Evolutionary conservation across 495 filamentous ascomycete species (phyloP).

Genomic region (Emericellopsis terricola): DNA sequence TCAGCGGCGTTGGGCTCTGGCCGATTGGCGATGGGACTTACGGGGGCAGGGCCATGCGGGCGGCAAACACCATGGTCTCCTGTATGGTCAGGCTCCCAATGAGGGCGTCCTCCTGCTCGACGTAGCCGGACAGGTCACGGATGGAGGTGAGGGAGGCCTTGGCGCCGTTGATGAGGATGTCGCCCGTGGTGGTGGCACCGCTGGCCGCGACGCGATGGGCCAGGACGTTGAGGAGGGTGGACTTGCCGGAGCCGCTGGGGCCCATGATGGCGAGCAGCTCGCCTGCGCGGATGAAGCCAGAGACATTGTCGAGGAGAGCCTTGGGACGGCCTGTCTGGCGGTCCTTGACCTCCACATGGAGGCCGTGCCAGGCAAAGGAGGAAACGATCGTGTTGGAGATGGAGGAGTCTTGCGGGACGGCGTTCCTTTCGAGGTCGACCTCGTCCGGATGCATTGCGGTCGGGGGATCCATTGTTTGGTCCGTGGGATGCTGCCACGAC

Average conservation of each 20-base stretch:
- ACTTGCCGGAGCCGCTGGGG: slow-evolving; percentile 60
- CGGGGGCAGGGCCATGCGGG: slow-evolving; percentile 43
- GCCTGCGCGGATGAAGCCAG: slow-evolving; percentile 34
- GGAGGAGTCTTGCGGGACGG: too few relatives aligned
- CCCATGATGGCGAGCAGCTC: slow-evolving; percentile 65
- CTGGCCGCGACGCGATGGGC: slow-evolving; percentile 48
- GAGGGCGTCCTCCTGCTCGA: slow-evolving; percentile 74
- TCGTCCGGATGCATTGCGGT: too few relatives aligned
- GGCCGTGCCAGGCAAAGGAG: slow-evolving; percentile 38
- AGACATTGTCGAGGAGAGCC: slow-evolving; percentile 31
- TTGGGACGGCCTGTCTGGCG: slow-evolving; percentile 39
- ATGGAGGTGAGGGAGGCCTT: slow-evolving; percentile 18
- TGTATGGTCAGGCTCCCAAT: slow-evolving; percentile 60
- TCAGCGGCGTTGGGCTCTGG: slow-evolving; percentile 9
- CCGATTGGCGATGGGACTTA: slow-evolving; percentile 33
- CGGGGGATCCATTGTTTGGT: too few relatives aligned
- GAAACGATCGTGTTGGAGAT: slow-evolving; percentile 19
- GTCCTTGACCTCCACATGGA: slow-evolving; percentile 54
- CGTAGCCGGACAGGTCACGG: slow-evolving; percentile 43
- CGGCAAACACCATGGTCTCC: slow-evolving; percentile 63
- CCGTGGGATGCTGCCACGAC: too few relatives aligned
- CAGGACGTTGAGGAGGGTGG: slow-evolving; percentile 57
- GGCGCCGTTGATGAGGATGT: slow-evolving; percentile 39
- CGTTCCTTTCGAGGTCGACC: too few relatives aligned
- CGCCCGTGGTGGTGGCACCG: slow-evolving; percentile 32